phyloP scores from a whole-genome alignment of 257 asterid genomes.

The Echium plantagineum region DNA sequence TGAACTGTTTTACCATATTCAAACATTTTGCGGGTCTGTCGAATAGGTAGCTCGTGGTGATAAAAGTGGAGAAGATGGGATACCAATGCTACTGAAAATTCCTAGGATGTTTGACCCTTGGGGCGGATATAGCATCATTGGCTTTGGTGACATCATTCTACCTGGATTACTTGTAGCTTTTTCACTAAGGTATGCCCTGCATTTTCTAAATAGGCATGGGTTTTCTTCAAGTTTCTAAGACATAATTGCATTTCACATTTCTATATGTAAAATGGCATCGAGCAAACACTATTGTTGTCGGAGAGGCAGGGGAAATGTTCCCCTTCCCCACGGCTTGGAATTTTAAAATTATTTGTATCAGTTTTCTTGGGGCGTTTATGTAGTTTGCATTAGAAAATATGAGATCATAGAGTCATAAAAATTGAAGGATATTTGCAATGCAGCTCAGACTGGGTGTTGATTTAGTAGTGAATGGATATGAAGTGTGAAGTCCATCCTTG shows the following conservation, averaged over 20 bases:
- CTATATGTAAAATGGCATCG: no score
- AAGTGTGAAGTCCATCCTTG: slow-evolving; percentile 3
- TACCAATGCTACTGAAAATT: slow-evolving; percentile 83
- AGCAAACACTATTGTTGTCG: no score
- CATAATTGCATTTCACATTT: neutral
- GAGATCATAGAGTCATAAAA: no score
- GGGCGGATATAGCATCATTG: slow-evolving; percentile 91
- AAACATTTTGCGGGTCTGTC: slow-evolving; percentile 6
- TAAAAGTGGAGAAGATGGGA: slow-evolving; percentile 94
- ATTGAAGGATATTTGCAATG: no score
- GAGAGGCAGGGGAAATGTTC: no score
- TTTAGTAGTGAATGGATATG: slow-evolving; percentile 7
- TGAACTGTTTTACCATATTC: neutral
- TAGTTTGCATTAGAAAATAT: no score
- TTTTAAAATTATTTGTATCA: neutral
- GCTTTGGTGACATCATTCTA: slow-evolving; percentile 82
- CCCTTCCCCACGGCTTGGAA: neutral
- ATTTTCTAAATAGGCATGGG: neutral
- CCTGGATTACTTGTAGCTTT: slow-evolving; percentile 78
- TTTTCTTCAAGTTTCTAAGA: neutral
- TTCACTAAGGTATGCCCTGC: slow-evolving; percentile 18
- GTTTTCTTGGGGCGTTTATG: no score
- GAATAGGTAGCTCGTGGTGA: slow-evolving; percentile 88
- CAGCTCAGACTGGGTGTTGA: neutral
- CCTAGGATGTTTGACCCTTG: slow-evolving; percentile 97